Evolutionary conservation across 2,329 filamentous ascomycete species (phyloP).

Genomic region (Trichoderma gracile): DNA sequence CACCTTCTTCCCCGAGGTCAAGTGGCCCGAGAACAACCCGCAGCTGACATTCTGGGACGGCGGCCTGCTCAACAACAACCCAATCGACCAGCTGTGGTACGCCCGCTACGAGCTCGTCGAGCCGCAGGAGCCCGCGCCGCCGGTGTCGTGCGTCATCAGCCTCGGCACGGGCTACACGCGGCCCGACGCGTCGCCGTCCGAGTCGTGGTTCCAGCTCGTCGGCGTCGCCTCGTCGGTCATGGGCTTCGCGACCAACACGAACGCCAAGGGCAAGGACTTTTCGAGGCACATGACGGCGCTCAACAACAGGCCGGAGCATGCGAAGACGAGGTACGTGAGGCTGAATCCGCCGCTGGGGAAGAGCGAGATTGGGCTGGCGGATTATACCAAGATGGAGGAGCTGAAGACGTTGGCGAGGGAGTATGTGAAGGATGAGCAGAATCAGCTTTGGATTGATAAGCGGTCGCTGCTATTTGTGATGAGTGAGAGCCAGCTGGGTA

Average conservation of each 20-base stretch:
- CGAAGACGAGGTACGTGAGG: constrained; percentile 1
- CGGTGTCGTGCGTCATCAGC: constrained; percentile 11
- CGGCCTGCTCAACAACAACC: constrained; percentile 19
- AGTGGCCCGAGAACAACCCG: not conserved
- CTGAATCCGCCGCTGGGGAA: constrained; percentile 4
- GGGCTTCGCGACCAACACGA: constrained; percentile 18
- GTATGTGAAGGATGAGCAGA: not conserved
- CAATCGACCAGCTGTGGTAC: constrained; percentile 23
- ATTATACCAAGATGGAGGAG: constrained; percentile 20
- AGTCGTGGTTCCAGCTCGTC: constrained; percentile 13
- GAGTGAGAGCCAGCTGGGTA: not conserved
- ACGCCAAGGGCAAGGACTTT: constrained; percentile 21
- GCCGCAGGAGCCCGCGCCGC: not conserved
- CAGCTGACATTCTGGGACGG: constrained; percentile 20
- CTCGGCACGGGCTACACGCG: constrained; percentile 9
- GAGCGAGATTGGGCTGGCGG: constrained; percentile 9
- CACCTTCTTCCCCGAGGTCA: constrained; percentile 19
- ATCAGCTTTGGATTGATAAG: constrained; percentile 16
- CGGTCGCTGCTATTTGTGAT: constrained; percentile 15
- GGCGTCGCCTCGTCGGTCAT: constrained; percentile 16
- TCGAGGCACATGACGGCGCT: constrained; percentile 18
- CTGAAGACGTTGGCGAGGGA: constrained; percentile 8
- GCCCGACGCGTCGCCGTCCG: constrained; percentile 8
- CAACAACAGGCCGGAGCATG: constrained; percentile 3
- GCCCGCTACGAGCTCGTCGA: constrained; percentile 15